Percentiles rank a stretch among this genome's conserved stretches.
phyloP scores from a whole-genome alignment of 1,284 basidiomycete genomes.

The Ceratorhiza oryzae-sativae region DNA sequence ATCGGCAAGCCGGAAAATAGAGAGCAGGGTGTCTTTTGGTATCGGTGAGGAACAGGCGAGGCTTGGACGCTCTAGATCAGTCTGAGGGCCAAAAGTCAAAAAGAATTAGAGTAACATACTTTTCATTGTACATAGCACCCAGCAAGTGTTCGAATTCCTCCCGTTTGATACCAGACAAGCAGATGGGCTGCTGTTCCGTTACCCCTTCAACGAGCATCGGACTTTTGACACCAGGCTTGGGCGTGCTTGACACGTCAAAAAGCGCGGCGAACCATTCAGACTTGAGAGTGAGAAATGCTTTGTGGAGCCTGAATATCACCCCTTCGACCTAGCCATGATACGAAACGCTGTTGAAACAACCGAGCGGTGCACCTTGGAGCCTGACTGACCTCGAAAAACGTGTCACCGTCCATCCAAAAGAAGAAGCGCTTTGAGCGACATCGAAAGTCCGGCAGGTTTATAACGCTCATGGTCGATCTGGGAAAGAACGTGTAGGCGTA shows the following conservation, averaged over 20 bases:
- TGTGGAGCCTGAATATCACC: conserved; percentile 34
- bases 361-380: background rate
- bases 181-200: conserved; percentile 33
- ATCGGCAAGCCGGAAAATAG: conserved; percentile 38
- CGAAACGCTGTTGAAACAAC: background rate
- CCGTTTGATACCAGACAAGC: conserved; percentile 32
- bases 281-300: conserved; percentile 30
- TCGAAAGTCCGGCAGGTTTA: conserved; percentile 15
- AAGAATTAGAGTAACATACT: conserved; percentile 1
- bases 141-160: conserved; percentile 34
- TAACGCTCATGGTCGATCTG: conserved; percentile 23
- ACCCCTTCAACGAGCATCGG: conserved; percentile 24
- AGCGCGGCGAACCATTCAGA: conserved; percentile 36
- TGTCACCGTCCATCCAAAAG: conserved; percentile 39
- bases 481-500: conserved; percentile 5
- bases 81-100: background rate
- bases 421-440: conserved; percentile 33
- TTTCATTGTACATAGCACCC: conserved; percentile 30
- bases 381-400: conserved; percentile 28
- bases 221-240: conserved; percentile 2
- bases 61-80: conserved; percentile 19
- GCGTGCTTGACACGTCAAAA: conserved; percentile 13
- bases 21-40: conserved; percentile 30
- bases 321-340: conserved; percentile 18
- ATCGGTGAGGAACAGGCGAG: conserved; percentile 26